A percentile compares a stretch with the other conserved stretches of the same genome.
These are phyloP conservation scores for Pyracantha coccinea DNA, from an alignment of 331 rosid genomes.

Conservation along the genomic window DNA sequence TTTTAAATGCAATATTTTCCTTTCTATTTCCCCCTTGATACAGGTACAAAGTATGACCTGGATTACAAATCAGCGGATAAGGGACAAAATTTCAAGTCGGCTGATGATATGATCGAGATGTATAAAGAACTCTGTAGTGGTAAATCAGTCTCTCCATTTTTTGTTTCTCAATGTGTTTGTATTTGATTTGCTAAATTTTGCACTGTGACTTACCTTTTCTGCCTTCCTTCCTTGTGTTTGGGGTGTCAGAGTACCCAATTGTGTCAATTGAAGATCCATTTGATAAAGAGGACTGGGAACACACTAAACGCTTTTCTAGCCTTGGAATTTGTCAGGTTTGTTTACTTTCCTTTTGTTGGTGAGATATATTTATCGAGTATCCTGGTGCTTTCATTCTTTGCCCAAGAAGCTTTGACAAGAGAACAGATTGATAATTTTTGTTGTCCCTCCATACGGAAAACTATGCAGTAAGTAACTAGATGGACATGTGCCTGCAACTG, in stretches of 20 bases:
- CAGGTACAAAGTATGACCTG: conserved; percentile 90
- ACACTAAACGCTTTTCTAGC: conserved; percentile 44
- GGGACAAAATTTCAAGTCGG: conserved; percentile 84
- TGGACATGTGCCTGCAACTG: background rate
- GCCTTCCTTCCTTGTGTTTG: conserved; percentile 11
- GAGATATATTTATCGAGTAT: conserved; percentile 14
- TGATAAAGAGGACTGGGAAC: conserved; percentile 95
- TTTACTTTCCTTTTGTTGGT: conserved; percentile 11
- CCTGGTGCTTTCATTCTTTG: conserved; percentile 7
- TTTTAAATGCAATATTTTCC: background rate
- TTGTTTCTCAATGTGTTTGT: background rate
- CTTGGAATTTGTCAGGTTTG: conserved; percentile 77
- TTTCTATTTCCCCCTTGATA: conserved; percentile 6
- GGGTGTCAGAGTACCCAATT: conserved; percentile 59
- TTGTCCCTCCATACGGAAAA: background rate
- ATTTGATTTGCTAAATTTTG: background rate
- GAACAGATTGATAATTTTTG: background rate
- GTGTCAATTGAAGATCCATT: conserved; percentile 94
- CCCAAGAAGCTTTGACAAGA: conserved; percentile 6
- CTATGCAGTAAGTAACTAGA: background rate
- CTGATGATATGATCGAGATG: conserved; percentile 74
- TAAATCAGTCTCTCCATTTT: conserved; percentile 20
- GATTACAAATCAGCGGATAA: conserved; percentile 64
- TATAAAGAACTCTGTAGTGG: conserved; percentile 76
- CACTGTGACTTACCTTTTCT: conserved; percentile 6